phyloP scores from a whole-genome alignment of 1,284 basidiomycete genomes.

The Tranzscheliella williamsii region DNA sequence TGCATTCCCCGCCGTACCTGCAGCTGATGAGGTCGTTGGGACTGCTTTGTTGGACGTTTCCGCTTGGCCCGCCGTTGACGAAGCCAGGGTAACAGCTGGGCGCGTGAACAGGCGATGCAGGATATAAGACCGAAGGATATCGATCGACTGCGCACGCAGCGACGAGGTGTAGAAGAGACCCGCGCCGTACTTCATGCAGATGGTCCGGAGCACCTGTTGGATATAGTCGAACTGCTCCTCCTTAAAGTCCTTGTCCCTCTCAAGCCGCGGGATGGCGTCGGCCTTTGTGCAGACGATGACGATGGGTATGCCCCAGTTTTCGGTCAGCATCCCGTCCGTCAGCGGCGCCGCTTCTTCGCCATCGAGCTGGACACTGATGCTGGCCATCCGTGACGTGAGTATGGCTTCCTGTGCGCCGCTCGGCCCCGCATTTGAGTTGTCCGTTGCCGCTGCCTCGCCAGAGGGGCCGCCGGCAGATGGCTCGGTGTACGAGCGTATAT shows the following conservation, averaged over 20 bases:
- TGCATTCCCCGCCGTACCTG: neutral
- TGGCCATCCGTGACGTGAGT: conserved; percentile 65
- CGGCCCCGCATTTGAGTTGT: neutral
- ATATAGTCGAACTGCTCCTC: conserved; percentile 94
- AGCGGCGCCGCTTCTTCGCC: conserved; percentile 33
- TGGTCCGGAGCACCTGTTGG: conserved; percentile 88
- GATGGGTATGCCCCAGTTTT: conserved; percentile 77
- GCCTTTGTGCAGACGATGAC: conserved; percentile 81
- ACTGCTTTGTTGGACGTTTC: neutral
- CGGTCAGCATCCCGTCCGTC: conserved; percentile 35
- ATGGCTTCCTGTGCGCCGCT: conserved; percentile 64
- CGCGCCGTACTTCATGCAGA: conserved; percentile 92
- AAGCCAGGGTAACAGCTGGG: conserved; percentile 62
- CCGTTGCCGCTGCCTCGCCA: neutral
- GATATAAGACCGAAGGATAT: conserved; percentile 79
- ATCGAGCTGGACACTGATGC: conserved; percentile 63
- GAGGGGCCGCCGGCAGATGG: conserved; percentile 64
- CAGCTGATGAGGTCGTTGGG: no score
- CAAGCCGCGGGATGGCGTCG: conserved; percentile 60
- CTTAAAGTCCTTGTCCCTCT: conserved; percentile 63
- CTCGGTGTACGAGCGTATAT: conserved; percentile 86
- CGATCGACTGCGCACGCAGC: conserved; percentile 73
- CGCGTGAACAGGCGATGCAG: conserved; percentile 83
- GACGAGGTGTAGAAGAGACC: conserved; percentile 87
- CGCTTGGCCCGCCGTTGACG: conserved; percentile 49